Conservation (phyloP, 768 basidiomycete species). For the Sarcomyxa edulis region DNA sequence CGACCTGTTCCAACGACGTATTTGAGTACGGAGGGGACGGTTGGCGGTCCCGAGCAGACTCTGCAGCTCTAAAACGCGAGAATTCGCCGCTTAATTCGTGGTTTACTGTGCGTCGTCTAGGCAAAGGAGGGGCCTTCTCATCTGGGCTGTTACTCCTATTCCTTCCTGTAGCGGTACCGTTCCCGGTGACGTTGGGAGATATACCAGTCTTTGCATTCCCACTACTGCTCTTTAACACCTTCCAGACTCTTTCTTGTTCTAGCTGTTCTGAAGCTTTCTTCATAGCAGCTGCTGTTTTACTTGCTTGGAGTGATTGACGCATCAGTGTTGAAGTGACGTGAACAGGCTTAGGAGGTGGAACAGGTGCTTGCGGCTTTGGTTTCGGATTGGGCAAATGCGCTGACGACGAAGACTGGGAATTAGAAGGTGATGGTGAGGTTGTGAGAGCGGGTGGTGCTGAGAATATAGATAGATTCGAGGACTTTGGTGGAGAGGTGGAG, state of each 20-base stretch:
- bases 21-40: constrained; percentile 36
- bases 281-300: constrained; percentile 63
- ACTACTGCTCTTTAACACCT: constrained; percentile 64
- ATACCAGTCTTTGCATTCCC: constrained; percentile 22
- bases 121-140: constrained; percentile 9
- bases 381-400: constrained; percentile 5
- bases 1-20: constrained; percentile 43
- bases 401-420: constrained; percentile 9
- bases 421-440: constrained; percentile 14
- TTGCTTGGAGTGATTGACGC: constrained; percentile 69
- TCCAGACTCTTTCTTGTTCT: constrained; percentile 64
- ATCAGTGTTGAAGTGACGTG: constrained; percentile 65
- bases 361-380: constrained; percentile 11
- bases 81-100: too few species aligned
- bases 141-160: constrained; percentile 25
- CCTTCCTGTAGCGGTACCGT: constrained; percentile 6
- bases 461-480: too few species aligned
- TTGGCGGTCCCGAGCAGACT: too few species aligned
- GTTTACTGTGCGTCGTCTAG: constrained; percentile 3
- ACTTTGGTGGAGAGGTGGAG: too few species aligned
- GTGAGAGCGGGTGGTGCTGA: constrained; percentile 9
- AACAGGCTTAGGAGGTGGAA: constrained; percentile 13
- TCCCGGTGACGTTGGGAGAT: too few species aligned
- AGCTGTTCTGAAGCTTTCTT: constrained; percentile 65
- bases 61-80: too few species aligned